Conservation (phyloP, 768 basidiomycete genomes). For the Scleroderma citrinum region DNA sequence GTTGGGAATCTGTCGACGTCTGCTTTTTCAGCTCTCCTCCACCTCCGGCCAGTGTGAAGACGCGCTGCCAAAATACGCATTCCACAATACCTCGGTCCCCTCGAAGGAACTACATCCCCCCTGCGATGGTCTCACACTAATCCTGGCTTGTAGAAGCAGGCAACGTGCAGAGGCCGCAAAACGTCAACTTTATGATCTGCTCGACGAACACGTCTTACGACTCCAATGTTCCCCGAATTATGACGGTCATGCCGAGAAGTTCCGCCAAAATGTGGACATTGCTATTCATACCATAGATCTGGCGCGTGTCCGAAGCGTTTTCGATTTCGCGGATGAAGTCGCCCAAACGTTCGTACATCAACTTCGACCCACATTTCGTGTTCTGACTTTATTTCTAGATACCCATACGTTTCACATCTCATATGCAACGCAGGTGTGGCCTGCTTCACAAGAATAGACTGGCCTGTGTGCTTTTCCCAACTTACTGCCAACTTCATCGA, state of each 20-base stretch:
- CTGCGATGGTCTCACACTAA: slow-evolving; percentile 59
- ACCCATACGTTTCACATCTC: slow-evolving; percentile 75
- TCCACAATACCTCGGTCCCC: slow-evolving; percentile 3
- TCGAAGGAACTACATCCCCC: slow-evolving; percentile 14
- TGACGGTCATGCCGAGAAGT: slow-evolving; percentile 49
- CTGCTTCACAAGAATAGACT: slow-evolving; percentile 50
- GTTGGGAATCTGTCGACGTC: slow-evolving; percentile 75
- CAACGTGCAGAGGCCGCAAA: slow-evolving; percentile 60
- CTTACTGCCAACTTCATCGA: slow-evolving; percentile 39
- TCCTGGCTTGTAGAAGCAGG: slow-evolving; percentile 73
- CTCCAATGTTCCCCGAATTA: slow-evolving; percentile 33
- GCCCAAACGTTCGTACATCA: slow-evolving; percentile 41
- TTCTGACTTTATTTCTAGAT: slow-evolving; percentile 35
- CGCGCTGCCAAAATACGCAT: slow-evolving; percentile 35
- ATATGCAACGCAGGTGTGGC: slow-evolving; percentile 77
- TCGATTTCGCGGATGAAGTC: slow-evolving; percentile 55
- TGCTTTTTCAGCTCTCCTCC: slow-evolving; percentile 62
- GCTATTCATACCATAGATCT: slow-evolving; percentile 64
- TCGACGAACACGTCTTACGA: slow-evolving; percentile 49
- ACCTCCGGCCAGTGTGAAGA: slow-evolving; percentile 47
- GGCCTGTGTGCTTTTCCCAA: slow-evolving; percentile 41
- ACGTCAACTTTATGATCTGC: slow-evolving; percentile 41
- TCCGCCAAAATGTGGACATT: slow-evolving; percentile 54
- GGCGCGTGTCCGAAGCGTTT: slow-evolving; percentile 50
- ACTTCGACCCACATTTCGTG: not conserved